Evolutionary conservation across 805 yeast genomes (phyloP), one percentile per base, ranked within the genome.

Genomic region (Kodamaea kakaduensis): DNA sequence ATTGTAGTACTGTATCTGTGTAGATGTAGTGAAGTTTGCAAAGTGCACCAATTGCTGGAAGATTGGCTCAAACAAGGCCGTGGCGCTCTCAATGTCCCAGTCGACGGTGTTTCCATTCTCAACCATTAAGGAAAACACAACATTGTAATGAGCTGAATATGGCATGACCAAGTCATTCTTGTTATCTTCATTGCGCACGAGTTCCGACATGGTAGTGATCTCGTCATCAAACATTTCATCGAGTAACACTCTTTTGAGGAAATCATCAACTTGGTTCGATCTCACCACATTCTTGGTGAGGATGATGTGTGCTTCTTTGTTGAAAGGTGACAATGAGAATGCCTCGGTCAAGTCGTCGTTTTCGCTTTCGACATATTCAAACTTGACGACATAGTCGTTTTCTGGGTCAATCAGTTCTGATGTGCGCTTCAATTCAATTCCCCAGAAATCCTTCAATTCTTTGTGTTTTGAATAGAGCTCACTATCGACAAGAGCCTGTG

Each of bases 1-100:
- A 10, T 84, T 77, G 52, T 76, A 85, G 56, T 82, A 82, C 42
- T 81, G 83, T 23, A 85, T 71, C 54, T 86, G 94, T 1, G 94
- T 69, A 47, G 85, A 90, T 16, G 89, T 67, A 4, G 89, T 75
- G 51, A 90, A 78, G 47, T 83, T 80, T 20, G 87, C 74, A 43
- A 76, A 70, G 22, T 73, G 71, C 6, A 68, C 52, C 34, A 89
- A 61, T 17, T 66, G 58, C 1, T 61, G 47, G 32, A 84, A 60
- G 17, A 84, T 70, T 1, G 86, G 83, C 2, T 64, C 50, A 45
- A 87, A 76, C 12, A 56, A 48, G n/a, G 66, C 51, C 8, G 81
- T 47, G 4, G 83, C 73, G 1, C 58, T 40, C 9, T 73, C 78
- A 30, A 85, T 75, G 22, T 84, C 85, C 96, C 97, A 90, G 3